Evolutionary conservation across 306 rosid genomes (phyloP).

Genomic region (Betula pendula): DNA sequence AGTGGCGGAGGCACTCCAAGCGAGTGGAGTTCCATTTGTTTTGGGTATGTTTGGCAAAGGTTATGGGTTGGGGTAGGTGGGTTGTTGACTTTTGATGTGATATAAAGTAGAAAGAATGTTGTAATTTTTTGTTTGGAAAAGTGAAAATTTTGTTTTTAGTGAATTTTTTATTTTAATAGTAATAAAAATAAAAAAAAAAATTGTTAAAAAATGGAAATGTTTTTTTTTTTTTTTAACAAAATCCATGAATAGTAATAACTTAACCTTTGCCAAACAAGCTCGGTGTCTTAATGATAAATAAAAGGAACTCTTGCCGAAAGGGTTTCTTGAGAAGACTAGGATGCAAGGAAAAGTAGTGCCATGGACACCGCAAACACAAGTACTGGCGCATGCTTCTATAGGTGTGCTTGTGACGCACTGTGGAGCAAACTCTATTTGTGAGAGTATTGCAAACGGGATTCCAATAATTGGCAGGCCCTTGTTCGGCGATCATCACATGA

Average conservation of each 20-base stretch:
- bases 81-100: no score
- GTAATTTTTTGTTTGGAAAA: no score
- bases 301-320: constrained; percentile 26
- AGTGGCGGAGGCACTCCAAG: constrained; percentile 31
- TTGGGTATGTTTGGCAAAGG: no score
- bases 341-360: constrained; percentile 39
- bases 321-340: constrained; percentile 41
- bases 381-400: constrained; percentile 45
- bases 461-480: constrained; percentile 53
- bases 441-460: constrained; percentile 46
- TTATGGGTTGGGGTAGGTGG: no score
- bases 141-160: no score
- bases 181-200: no score
- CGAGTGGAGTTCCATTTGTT: constrained; percentile 18
- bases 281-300: constrained; percentile 20
- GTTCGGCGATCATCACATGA: constrained; percentile 44
- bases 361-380: constrained; percentile 53
- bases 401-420: constrained; percentile 51
- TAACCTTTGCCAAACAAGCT: no score
- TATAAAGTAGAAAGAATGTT: no score
- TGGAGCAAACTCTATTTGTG: constrained; percentile 50
- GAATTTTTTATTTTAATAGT: no score
- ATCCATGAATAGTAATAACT: no score
- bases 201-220: no score
- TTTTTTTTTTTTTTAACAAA: no score